phyloP scores from a whole-genome alignment of 441 rosid species.

The Erodium chrysanthum region DNA sequence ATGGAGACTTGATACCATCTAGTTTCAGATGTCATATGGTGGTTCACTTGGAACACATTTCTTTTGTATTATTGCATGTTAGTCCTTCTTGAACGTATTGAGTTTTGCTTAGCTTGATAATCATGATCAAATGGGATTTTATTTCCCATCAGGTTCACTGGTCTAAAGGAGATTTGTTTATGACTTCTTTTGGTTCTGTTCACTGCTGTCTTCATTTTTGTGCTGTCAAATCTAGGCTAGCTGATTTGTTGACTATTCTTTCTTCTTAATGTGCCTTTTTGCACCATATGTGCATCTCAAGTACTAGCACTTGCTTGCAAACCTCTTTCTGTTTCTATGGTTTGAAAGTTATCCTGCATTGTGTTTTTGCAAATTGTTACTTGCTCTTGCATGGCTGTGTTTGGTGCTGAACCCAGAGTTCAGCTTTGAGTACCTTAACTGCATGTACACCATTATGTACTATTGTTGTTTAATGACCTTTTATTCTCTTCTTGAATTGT shows the following conservation, averaged over 20 bases:
- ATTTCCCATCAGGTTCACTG: neutral
- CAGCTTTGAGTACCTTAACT: neutral
- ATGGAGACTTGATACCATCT: slow-evolving; percentile 2
- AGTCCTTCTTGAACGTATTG: neutral
- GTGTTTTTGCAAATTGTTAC: neutral
- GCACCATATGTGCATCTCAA: neutral
- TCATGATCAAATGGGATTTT: neutral
- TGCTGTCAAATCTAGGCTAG: neutral
- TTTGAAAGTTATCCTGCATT: neutral
- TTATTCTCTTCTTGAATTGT: slow-evolving; percentile 2
- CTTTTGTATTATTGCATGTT: neutral
- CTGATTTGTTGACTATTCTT: neutral
- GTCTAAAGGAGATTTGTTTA: neutral
- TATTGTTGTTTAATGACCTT: neutral
- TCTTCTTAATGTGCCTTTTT: neutral
- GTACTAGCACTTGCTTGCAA: neutral
- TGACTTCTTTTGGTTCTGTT: neutral
- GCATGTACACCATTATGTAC: neutral
- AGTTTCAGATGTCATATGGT: neutral
- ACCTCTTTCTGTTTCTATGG: neutral
- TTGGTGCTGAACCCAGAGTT: neutral
- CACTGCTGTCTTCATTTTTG: neutral
- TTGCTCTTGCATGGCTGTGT: neutral
- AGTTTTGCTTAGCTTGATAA: neutral
- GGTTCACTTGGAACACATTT: neutral